phyloP scores from a whole-genome alignment of 768 basidiomycete genomes.

The Antrodiella citrinella region DNA sequence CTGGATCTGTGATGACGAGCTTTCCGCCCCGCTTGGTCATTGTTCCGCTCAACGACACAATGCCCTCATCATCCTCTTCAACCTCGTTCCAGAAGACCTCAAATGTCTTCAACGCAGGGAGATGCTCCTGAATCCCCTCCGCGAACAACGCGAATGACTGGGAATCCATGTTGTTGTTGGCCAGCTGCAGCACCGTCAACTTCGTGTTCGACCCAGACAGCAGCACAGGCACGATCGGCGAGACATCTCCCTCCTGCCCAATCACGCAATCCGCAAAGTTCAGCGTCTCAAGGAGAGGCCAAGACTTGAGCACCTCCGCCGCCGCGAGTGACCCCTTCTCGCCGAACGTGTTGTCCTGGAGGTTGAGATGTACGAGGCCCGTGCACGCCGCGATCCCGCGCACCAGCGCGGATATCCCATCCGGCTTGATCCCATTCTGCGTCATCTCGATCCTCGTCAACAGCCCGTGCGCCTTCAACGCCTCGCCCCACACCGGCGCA shows the following conservation, averaged over 20 bases:
- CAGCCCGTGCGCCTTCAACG: conserved; percentile 77
- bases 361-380: conserved; percentile 67
- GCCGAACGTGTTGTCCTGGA: conserved; percentile 87
- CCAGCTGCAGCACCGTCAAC: conserved; percentile 70
- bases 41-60: conserved; percentile 44
- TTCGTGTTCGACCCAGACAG: conserved; percentile 63
- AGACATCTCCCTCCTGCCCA: conserved; percentile 72
- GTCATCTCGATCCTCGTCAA: conserved; percentile 86
- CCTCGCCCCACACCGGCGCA: conserved; percentile 75
- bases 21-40: conserved; percentile 63
- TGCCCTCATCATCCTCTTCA: conserved; percentile 64
- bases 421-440: conserved; percentile 97
- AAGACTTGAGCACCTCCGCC: conserved; percentile 56
- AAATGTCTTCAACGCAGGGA: conserved; percentile 52
- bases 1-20: conserved; percentile 65
- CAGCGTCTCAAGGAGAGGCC: conserved; percentile 69
- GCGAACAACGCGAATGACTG: conserved; percentile 62
- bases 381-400: conserved; percentile 62
- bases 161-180: conserved; percentile 86
- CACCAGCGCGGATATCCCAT: conserved; percentile 77
- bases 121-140: conserved; percentile 49
- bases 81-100: conserved; percentile 91
- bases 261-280: conserved; percentile 92
- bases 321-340: conserved; percentile 45
- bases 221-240: conserved; percentile 53